These are phyloP conservation scores for Clarkia xantiana DNA, from an alignment of 345 rosid species.

Conservation along the genomic window DNA sequence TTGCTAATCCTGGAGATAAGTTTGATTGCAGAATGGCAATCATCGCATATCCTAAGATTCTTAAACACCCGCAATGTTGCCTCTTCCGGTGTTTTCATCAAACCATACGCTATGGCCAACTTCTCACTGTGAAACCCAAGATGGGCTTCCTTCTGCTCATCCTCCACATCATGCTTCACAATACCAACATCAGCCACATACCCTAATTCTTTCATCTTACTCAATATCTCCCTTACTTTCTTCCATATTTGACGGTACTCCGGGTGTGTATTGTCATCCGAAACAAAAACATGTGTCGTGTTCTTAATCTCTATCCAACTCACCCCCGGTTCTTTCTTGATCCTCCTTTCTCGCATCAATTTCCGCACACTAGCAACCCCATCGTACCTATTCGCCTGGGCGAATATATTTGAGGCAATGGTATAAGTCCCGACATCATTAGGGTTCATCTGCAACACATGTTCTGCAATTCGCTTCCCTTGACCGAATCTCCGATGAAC, in stretches of 20 bases:
- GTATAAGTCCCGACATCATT: slow-evolving; percentile 52
- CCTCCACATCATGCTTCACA: slow-evolving; percentile 61
- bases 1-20: slow-evolving; percentile 45
- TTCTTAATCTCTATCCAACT: slow-evolving; percentile 64
- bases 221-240: slow-evolving; percentile 44
- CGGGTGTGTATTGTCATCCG: slow-evolving; percentile 51
- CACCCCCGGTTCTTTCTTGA: slow-evolving; percentile 85
- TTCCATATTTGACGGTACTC: slow-evolving; percentile 35
- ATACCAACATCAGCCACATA: slow-evolving; percentile 49
- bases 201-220: slow-evolving; percentile 53
- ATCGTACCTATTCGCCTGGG: slow-evolving; percentile 63
- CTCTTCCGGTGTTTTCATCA: slow-evolving; percentile 44
- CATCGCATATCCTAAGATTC: slow-evolving; percentile 75
- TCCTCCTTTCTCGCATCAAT: slow-evolving; percentile 40
- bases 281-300: slow-evolving; percentile 44
- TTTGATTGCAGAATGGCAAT: slow-evolving; percentile 74
- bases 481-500: slow-evolving; percentile 43
- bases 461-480: slow-evolving; percentile 46
- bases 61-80: slow-evolving; percentile 51
- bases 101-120: slow-evolving; percentile 70
- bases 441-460: slow-evolving; percentile 33
- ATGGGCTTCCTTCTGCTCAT: slow-evolving; percentile 63
- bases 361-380: slow-evolving; percentile 46
- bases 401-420: slow-evolving; percentile 47
- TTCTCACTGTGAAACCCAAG: slow-evolving; percentile 76